Percentiles rank a stretch among this genome's conserved stretches.
Evolutionary conservation across 2,329 filamentous ascomycete genomes (phyloP).

Genomic region (Neonectria punicea): DNA sequence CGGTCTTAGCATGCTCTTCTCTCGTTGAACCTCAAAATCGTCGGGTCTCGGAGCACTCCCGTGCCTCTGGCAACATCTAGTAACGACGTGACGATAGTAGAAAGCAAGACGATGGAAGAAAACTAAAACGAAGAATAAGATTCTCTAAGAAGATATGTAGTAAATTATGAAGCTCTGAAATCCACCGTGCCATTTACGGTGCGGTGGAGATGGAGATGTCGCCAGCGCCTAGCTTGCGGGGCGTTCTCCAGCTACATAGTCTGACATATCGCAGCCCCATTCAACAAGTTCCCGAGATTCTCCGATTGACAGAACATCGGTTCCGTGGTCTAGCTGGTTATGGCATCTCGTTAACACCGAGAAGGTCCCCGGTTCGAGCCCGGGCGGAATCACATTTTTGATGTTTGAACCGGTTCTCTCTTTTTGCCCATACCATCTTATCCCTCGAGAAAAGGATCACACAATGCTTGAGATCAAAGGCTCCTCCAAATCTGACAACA

Average conservation of each 20-base stretch:
- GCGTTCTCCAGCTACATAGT: background rate
- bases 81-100: too few relatives aligned
- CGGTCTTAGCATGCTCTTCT: too few relatives aligned
- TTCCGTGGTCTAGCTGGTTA: constrained; percentile 41
- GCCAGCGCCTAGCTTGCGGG: background rate
- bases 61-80: too few relatives aligned
- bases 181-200: too few relatives aligned
- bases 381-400: constrained; percentile 25
- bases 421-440: background rate
- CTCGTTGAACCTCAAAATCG: too few relatives aligned
- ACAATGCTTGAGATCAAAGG: too few relatives aligned
- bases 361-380: constrained; percentile 33
- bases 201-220: background rate
- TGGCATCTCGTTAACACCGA: constrained; percentile 31
- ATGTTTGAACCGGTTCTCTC: background rate
- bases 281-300: background rate
- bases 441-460: too few relatives aligned
- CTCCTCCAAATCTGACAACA: too few relatives aligned
- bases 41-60: too few relatives aligned
- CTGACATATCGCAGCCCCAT: background rate
- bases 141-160: background rate
- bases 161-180: background rate
- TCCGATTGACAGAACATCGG: constrained; percentile 6
- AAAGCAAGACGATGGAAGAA: too few relatives aligned
- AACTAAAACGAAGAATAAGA: too few relatives aligned